phyloP scores from a whole-genome alignment of 306 rosid genomes.

The Casuarina glauca region DNA sequence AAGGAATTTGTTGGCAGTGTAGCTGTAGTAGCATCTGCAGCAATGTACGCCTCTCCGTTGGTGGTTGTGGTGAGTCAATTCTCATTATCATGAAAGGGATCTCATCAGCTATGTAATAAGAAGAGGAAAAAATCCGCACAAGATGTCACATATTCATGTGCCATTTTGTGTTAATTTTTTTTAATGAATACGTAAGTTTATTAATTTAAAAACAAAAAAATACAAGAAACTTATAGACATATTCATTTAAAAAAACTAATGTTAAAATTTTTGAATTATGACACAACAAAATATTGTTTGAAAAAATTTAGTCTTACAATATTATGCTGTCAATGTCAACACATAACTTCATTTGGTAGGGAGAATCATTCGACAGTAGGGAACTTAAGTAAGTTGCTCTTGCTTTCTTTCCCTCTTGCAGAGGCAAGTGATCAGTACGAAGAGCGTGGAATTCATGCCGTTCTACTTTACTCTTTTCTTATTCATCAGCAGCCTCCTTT shows the following conservation, averaged over 20 bases:
- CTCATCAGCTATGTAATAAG: too few relatives aligned
- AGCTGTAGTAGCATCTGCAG: constrained; percentile 50
- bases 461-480: constrained; percentile 72
- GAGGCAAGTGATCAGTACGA: constrained; percentile 62
- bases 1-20: constrained; percentile 69
- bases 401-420: constrained; percentile 30
- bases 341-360: not conserved
- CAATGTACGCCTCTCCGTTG: constrained; percentile 77
- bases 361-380: too few relatives aligned
- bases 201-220: too few relatives aligned
- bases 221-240: too few relatives aligned
- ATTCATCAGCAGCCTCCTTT: constrained; percentile 55
- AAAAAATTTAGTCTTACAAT: not conserved
- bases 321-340: not conserved
- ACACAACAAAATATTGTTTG: too few relatives aligned
- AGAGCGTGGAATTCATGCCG: constrained; percentile 90
- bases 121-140: not conserved
- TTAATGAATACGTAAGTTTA: too few relatives aligned
- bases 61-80: constrained; percentile 60
- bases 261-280: not conserved
- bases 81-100: not conserved
- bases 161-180: not conserved
- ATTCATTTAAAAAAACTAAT: too few relatives aligned
- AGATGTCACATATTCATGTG: not conserved
- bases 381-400: too few relatives aligned